Percentiles rank a stretch among this genome's conserved stretches.
Evolutionary conservation across 345 rosid species (phyloP).

Genomic region (Lenwebbia sp.): DNA sequence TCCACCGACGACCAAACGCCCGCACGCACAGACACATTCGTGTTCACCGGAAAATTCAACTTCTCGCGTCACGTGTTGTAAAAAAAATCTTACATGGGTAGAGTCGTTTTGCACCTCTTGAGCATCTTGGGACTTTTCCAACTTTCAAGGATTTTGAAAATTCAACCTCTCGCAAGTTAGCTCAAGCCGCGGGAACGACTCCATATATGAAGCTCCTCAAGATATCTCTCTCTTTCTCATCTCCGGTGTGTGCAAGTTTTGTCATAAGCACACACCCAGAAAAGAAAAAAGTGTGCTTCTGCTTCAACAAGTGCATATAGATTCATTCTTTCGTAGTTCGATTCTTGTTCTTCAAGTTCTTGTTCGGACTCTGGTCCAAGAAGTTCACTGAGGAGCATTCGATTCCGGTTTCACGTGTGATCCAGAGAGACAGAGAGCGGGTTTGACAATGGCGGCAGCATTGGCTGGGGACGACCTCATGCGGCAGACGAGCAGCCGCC

Average conservation of each 20-base stretch:
- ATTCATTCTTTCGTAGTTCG: neutral
- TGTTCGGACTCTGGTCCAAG: neutral
- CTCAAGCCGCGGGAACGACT: neutral
- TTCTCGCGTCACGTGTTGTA: too few relatives aligned
- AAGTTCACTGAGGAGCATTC: neutral
- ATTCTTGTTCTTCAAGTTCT: neutral
- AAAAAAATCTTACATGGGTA: too few relatives aligned
- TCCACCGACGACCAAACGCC: conserved; percentile 2
- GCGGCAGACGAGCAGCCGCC: conserved; percentile 13
- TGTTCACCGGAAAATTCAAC: too few relatives aligned
- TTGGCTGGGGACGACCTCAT: conserved; percentile 11
- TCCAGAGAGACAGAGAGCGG: neutral
- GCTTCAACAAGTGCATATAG: neutral
- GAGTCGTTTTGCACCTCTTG: too few relatives aligned
- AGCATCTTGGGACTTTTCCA: too few relatives aligned
- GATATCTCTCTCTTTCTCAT: neutral
- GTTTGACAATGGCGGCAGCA: conserved; percentile 6
- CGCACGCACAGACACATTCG: neutral
- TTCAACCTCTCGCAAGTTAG: neutral
- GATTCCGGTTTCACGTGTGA: neutral
- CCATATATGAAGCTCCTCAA: too few relatives aligned
- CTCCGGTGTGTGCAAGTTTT: neutral
- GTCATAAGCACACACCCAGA: neutral
- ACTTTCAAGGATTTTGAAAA: too few relatives aligned
- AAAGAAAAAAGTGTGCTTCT: neutral